Conservation (phyloP, 2,329 filamentous ascomycete genomes). For the Fusarium sp. region DNA sequence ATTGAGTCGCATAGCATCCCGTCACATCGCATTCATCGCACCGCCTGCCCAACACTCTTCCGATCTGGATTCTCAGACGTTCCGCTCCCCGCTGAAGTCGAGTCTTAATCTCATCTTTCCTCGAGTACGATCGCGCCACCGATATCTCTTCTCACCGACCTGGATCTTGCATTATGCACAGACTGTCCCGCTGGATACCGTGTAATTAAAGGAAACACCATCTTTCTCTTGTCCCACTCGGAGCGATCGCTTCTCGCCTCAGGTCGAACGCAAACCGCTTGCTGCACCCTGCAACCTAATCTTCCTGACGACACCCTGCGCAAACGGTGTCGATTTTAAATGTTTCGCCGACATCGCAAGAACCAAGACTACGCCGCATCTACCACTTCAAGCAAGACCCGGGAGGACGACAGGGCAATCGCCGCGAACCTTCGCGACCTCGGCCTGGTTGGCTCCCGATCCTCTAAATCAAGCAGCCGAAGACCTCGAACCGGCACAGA, state of each 20-base stretch:
- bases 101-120: constrained; percentile 1
- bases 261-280: constrained; percentile 7
- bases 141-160: constrained; percentile 1
- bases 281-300: constrained; percentile 9
- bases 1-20: constrained; percentile 28
- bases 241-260: constrained; percentile 3
- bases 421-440: constrained; percentile 45
- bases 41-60: constrained; percentile 12
- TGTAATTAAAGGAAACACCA: constrained; percentile 38
- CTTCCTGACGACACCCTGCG: constrained; percentile 16
- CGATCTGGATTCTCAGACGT: constrained; percentile 9
- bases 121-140: constrained; percentile 5
- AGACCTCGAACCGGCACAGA: constrained; percentile 45
- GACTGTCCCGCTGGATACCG: constrained; percentile 26
- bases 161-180: constrained; percentile 36
- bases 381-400: constrained; percentile 30
- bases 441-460: constrained; percentile 44
- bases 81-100: neutral
- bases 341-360: constrained; percentile 53
- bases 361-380: constrained; percentile 44
- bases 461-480: constrained; percentile 36
- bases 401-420: constrained; percentile 38
- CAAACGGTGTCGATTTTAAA: constrained; percentile 46
- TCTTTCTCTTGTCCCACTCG: constrained; percentile 13
- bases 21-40: constrained; percentile 24